Percentiles rank a stretch among this genome's conserved stretches.
Conservation (phyloP, 176 grass and related monocot genomes). For the Triticum monococcum region DNA sequence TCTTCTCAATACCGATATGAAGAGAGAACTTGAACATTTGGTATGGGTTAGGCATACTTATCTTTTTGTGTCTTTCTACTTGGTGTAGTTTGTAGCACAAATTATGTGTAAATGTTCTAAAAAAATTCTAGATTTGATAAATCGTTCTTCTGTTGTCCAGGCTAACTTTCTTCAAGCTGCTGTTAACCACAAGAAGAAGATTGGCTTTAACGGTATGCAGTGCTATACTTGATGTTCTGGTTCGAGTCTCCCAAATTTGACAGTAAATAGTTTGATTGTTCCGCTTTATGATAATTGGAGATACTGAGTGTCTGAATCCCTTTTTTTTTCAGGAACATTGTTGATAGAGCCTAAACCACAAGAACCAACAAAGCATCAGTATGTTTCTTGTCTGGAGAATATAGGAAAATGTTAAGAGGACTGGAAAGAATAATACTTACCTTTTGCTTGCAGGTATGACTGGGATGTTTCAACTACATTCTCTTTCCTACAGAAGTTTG, state of each 20-base stretch:
- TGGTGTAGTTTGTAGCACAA: not conserved
- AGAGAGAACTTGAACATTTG: conserved; percentile 96
- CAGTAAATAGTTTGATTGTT: not conserved
- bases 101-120: not conserved
- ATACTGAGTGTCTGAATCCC: not conserved
- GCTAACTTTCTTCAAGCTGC: conserved; percentile 92
- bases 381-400: conserved; percentile 30
- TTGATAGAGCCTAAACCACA: conserved; percentile 98
- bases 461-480: conserved; percentile 96
- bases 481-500: conserved; percentile 93
- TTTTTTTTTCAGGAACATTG: conserved; percentile 59
- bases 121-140: conserved; percentile 5
- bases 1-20: conserved; percentile 95
- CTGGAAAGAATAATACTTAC: not conserved
- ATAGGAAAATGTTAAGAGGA: not conserved
- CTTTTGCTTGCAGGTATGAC: conserved; percentile 76
- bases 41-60: conserved; percentile 29
- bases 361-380: conserved; percentile 99
- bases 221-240: conserved; percentile 14
- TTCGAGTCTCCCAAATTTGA: not conserved
- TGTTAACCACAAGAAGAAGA: conserved; percentile 94
- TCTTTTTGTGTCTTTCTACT: not conserved
- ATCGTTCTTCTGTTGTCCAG: conserved; percentile 33
- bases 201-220: conserved; percentile 69
- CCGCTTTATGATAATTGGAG: not conserved